These are phyloP conservation scores for Chlamydomonas reinhardtii DNA, from an alignment of 163 green algal genomes.

Conservation along the genomic window DNA sequence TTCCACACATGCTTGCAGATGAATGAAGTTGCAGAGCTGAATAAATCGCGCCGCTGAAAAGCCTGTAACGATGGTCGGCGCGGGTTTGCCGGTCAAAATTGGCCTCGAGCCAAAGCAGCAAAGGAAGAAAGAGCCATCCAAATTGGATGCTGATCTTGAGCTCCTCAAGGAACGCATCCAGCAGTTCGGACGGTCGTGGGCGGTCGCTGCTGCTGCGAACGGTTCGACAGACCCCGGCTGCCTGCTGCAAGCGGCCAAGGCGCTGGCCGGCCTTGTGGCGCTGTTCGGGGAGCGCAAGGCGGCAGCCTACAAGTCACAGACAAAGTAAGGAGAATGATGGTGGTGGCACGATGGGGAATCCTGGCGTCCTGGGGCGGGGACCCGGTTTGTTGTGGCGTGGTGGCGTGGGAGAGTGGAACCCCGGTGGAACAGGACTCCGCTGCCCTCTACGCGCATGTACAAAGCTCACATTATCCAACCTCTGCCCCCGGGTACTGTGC, in stretches of 20 bases:
- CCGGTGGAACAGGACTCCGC: too few species aligned
- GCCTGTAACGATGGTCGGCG: too few species aligned
- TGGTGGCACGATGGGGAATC: neutral
- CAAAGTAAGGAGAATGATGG: neutral
- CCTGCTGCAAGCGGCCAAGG: slow-evolving; percentile 12
- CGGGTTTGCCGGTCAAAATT: too few species aligned
- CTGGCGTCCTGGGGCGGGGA: neutral
- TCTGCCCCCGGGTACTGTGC: neutral
- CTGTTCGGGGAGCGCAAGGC: slow-evolving; percentile 9
- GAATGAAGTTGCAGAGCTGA: too few species aligned
- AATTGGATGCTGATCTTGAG: neutral
- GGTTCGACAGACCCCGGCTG: slow-evolving; percentile 6
- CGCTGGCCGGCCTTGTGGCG: neutral
- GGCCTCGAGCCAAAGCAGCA: neutral
- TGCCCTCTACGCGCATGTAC: too few species aligned
- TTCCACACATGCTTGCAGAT: too few species aligned
- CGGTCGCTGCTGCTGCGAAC: neutral
- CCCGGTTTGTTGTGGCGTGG: too few species aligned
- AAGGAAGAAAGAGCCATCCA: neutral
- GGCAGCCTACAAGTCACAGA: neutral
- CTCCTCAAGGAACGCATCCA: slow-evolving; percentile 8
- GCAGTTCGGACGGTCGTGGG: slow-evolving; percentile 22
- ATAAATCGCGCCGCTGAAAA: too few species aligned
- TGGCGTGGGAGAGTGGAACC: too few species aligned
- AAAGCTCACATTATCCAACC: too few species aligned